Evolutionary conservation across 2,329 filamentous ascomycete species (phyloP), one percentile per base, ranked within the genome.

Genomic region (Fusarium pseudoanthophilum): DNA sequence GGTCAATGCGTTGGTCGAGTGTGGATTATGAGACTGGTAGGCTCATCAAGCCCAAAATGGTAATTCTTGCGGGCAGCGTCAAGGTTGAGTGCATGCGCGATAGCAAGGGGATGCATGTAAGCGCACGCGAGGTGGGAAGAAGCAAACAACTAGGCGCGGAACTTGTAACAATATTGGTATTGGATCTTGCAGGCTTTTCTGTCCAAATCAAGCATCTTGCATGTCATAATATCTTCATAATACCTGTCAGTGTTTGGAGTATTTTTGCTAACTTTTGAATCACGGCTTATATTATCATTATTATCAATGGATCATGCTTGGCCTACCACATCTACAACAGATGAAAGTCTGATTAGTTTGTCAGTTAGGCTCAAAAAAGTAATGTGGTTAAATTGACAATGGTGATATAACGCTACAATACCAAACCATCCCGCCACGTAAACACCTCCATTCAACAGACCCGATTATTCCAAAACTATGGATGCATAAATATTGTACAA

Each of bases 401-500:
- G 46, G 26, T 55, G 56, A 69, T 63, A 60, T 61, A 59, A 69
- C 68, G 71, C 71, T 74, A 43, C 32, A 65, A 65, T 49, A 69
- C 60, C 64, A 57, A 60, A 61, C 68, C 64, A 57, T 64, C 63
- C 64, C 60, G 45, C 51, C 57, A 48, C 59, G 52, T 45, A 52
- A 57, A 67, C 42, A 68, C 48, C 37, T 60, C 60, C 39, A 46
- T 39, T 65, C 51, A 45, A 36, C 39, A 32, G 60, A 73, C 67
- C 58, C 55, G 43, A 69, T 72, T 69, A 73, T 64, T 64, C 59
- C 52, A 63, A 56, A 64, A 51, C 60, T 67, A 67, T 63, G 58
- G 52, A 72, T 74, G 72, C 68, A 62, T 74, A 62, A 59, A 34
- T 74, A 72, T 43, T 74, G 49, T 74, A 74, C 72, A 74, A 69